Conservation (phyloP, 192 early-diverging fungal species). For the Rhizophagus sp. region DNA sequence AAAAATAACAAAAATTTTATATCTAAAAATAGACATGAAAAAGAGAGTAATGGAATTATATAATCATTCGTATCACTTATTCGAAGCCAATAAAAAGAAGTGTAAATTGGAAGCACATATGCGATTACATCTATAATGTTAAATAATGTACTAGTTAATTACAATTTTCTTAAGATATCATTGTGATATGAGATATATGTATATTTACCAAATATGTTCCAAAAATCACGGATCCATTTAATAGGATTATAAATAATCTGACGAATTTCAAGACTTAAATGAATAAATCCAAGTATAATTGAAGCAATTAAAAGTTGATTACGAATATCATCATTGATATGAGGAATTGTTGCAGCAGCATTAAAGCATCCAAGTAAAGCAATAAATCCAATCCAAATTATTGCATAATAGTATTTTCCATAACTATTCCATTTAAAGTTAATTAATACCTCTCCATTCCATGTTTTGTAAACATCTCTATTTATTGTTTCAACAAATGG, state of each 20-base stretch:
- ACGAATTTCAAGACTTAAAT: neutral
- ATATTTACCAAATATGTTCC: slow-evolving; percentile 12
- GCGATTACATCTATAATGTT: neutral
- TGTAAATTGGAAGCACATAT: neutral
- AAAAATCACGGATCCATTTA: neutral
- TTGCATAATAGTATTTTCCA: slow-evolving; percentile 1
- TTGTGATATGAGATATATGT: neutral
- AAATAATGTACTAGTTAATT: neutral
- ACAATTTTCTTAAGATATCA: too few species aligned
- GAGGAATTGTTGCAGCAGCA: neutral
- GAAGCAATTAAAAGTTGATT: neutral
- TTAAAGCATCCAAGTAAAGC: neutral
- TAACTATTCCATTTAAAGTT: neutral
- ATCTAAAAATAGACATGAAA: neutral
- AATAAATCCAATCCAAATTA: neutral
- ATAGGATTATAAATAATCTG: neutral
- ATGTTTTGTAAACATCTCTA: neutral
- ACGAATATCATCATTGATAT: neutral
- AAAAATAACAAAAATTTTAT: slow-evolving; percentile 6
- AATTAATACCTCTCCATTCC: neutral
- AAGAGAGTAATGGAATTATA: neutral
- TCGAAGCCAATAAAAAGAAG: neutral
- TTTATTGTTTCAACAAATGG: neutral
- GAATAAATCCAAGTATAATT: neutral
- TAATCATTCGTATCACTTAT: neutral